phyloP scores from a whole-genome alignment of 257 asterid genomes.

The Solanum tarapatanum region DNA sequence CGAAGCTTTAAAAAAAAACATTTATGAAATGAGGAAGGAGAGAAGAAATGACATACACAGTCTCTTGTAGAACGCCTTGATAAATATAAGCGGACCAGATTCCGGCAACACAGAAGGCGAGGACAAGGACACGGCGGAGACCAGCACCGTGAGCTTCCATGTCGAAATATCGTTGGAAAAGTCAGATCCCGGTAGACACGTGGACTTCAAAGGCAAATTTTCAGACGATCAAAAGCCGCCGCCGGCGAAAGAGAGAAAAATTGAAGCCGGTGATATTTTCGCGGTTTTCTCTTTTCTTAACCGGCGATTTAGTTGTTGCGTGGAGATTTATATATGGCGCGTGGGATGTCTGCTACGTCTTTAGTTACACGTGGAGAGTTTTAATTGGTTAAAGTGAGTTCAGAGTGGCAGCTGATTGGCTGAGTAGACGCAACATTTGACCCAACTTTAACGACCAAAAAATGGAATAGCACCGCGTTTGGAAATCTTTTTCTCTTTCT shows the following conservation, averaged over 20 bases:
- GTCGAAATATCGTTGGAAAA: slow-evolving; percentile 6
- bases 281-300: background rate
- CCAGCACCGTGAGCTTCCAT: slow-evolving; percentile 79
- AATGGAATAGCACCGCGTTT: background rate
- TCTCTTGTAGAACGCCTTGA: slow-evolving; percentile 95
- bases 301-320: background rate
- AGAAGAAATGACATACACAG: slow-evolving; percentile 35
- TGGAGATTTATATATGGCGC: background rate
- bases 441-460: background rate
- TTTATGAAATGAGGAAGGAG: background rate
- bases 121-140: slow-evolving; percentile 66
- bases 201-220: background rate
- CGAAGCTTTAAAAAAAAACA: background rate
- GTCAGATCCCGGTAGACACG: slow-evolving; percentile 26
- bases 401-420: slow-evolving; percentile 37
- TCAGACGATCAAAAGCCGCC: slow-evolving; percentile 1
- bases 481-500: background rate
- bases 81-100: slow-evolving; percentile 96
- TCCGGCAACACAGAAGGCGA: slow-evolving; percentile 78
- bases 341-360: slow-evolving; percentile 19
- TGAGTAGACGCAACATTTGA: slow-evolving; percentile 16
- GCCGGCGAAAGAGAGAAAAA: background rate
- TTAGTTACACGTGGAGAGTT: slow-evolving; percentile 29
- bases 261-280: background rate
- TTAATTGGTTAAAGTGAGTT: slow-evolving; percentile 19